Evolutionary conservation across 2,329 filamentous ascomycete genomes (phyloP), one percentile per base, ranked within the genome.

Genomic region (Fusarium agapanthi): DNA sequence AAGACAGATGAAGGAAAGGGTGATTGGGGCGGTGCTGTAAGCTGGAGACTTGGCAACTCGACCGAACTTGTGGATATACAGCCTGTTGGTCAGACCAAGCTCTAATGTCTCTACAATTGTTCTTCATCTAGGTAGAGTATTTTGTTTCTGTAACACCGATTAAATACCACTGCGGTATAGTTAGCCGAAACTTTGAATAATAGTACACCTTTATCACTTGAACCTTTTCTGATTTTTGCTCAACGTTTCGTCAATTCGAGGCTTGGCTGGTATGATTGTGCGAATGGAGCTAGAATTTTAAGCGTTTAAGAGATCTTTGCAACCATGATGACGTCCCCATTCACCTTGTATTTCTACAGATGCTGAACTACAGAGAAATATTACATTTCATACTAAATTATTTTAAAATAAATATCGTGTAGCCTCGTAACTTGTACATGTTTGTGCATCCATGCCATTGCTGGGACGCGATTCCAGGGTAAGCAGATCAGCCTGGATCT

Each of bases 11-110:
- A 53, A 3, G 34, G 4, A n/a, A 74, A 73, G 10, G 68, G 59
- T 0, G 78, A 76, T 6, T 79, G 78, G 77, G 76, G 77, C 2
- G 77, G 70, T 40, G 75, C 78, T 53, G 80, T 84, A 1, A 84
- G 82, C 50, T 83, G 82, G 82, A 78, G 82, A n/a, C 67, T 83
- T 12, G 81, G 81, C 8, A 74, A 76, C 20, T 76, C 78, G 4
- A 71, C 60, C 12, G 78, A 80, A 44, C 65, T 80, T 48, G 43
- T 44, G 3, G 76, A 79, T 9, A 54, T 76, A 24, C 30, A 67
- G 16, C 72, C 72, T 16, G 26, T 48, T 20, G 40, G 48, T 0
- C 22, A 50, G 14, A 51, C 66, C 1, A 76, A 73, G 56, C 61
- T 76, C 2, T 76, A 30, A 50, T 41, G 1, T 3, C 2, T 6